Conservation (phyloP, 2,329 filamentous ascomycete species). For the Chaetomiaceae sp. region DNA sequence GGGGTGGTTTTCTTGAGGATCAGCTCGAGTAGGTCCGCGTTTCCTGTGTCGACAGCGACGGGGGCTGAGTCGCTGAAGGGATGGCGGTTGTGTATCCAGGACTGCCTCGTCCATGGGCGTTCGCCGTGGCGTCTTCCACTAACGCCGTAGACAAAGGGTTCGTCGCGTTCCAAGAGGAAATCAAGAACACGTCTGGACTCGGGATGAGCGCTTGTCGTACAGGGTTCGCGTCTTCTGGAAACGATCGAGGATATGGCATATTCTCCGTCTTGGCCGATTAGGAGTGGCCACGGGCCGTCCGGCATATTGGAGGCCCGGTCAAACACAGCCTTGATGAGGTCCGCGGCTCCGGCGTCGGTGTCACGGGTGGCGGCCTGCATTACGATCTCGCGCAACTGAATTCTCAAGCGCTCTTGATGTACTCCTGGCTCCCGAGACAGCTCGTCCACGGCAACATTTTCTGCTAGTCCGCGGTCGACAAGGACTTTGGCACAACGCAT, state of each 20-base stretch:
- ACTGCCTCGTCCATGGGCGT: no score
- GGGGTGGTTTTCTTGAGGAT: neutral
- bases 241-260: no score
- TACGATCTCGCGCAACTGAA: neutral
- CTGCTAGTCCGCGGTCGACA: neutral
- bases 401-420: no score
- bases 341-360: neutral
- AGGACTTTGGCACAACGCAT: neutral
- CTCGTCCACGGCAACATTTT: no score
- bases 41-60: neutral
- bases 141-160: neutral
- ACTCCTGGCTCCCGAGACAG: no score
- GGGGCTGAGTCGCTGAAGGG: neutral
- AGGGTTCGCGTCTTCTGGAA: no score
- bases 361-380: neutral
- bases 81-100: no score
- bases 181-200: neutral
- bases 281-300: no score
- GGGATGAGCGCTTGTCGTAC: no score
- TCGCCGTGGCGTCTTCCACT: neutral
- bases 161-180: neutral
- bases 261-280: no score
- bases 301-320: neutral
- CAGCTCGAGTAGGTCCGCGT: neutral
- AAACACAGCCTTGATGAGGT: neutral